These are phyloP conservation scores for Raphanus hybrid DNA, from an alignment of 441 rosid species.

Conservation along the genomic window DNA sequence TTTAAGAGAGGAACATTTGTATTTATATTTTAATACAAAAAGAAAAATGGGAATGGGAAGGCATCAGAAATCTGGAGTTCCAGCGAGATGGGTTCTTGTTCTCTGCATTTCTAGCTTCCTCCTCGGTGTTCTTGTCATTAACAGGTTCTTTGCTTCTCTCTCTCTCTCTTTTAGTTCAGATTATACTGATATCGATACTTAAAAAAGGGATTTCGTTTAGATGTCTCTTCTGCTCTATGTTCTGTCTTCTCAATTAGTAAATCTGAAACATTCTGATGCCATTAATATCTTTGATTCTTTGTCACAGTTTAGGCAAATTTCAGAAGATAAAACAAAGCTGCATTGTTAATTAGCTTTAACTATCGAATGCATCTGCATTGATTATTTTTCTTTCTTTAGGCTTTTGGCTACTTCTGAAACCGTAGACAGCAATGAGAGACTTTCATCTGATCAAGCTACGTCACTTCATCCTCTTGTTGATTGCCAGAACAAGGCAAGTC, in stretches of 20 bases:
- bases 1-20: conserved; percentile 4
- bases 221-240: conserved; percentile 18
- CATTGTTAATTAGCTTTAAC: background rate
- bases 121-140: conserved; percentile 83
- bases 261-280: conserved; percentile 29
- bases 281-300: conserved; percentile 15
- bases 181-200: conserved; percentile 22
- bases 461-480: conserved; percentile 55
- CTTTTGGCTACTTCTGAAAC: conserved; percentile 64
- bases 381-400: conserved; percentile 44
- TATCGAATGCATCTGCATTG: background rate
- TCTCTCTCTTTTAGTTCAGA: conserved; percentile 30
- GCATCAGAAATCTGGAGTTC: conserved; percentile 80
- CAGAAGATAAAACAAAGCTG: conserved; percentile 12
- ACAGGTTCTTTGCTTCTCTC: conserved; percentile 54
- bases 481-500: conserved; percentile 76
- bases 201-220: conserved; percentile 3
- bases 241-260: conserved; percentile 28
- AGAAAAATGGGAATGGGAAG: conserved; percentile 72
- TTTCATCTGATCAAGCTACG: conserved; percentile 41
- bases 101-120: conserved; percentile 92
- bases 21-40: background rate
- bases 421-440: conserved; percentile 43
- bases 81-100: conserved; percentile 79
- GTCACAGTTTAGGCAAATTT: conserved; percentile 1